These are phyloP conservation scores for Sergeia podlipaevii DNA, from an alignment of 208 protist genomes.

Conservation along the genomic window DNA sequence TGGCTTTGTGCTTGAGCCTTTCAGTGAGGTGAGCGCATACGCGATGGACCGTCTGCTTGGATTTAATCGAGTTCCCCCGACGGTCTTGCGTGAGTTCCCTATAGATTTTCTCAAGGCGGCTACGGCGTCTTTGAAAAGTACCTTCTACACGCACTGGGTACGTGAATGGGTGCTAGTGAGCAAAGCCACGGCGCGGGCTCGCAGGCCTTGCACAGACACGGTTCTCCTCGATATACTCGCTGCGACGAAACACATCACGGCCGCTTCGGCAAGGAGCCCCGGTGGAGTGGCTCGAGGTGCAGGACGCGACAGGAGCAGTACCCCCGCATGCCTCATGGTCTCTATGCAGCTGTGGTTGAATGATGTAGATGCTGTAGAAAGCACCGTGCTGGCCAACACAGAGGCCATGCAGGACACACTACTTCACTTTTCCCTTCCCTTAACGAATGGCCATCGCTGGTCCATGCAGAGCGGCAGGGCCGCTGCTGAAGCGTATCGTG, in stretches of 20 bases:
- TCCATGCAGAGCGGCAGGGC: too few species aligned
- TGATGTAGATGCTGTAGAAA: slow-evolving; percentile 23
- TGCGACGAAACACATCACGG: not conserved
- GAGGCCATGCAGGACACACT: not conserved
- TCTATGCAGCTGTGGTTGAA: slow-evolving; percentile 42
- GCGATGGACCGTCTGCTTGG: slow-evolving; percentile 33
- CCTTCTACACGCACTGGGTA: slow-evolving; percentile 40
- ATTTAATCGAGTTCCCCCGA: slow-evolving; percentile 33
- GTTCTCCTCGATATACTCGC: too few species aligned
- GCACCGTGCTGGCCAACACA: slow-evolving; percentile 5
- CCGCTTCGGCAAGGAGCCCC: not conserved
- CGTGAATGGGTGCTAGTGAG: slow-evolving; percentile 8
- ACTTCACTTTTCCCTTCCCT: not conserved
- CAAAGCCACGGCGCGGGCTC: slow-evolving; percentile 1
- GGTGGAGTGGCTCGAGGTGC: not conserved
- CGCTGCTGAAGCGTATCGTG: too few species aligned
- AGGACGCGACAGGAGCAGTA: not conserved
- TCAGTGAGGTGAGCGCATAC: slow-evolving; percentile 29
- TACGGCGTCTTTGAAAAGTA: slow-evolving; percentile 9
- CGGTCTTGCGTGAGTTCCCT: slow-evolving; percentile 29
- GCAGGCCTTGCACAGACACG: not conserved
- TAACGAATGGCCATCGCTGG: too few species aligned
- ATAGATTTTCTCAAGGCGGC: slow-evolving; percentile 28
- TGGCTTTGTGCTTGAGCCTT: slow-evolving; percentile 27
- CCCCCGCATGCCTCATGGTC: slow-evolving; percentile 27